Conservation (phyloP, 2,329 filamentous ascomycete genomes). For the Xylariaceae sp. region DNA sequence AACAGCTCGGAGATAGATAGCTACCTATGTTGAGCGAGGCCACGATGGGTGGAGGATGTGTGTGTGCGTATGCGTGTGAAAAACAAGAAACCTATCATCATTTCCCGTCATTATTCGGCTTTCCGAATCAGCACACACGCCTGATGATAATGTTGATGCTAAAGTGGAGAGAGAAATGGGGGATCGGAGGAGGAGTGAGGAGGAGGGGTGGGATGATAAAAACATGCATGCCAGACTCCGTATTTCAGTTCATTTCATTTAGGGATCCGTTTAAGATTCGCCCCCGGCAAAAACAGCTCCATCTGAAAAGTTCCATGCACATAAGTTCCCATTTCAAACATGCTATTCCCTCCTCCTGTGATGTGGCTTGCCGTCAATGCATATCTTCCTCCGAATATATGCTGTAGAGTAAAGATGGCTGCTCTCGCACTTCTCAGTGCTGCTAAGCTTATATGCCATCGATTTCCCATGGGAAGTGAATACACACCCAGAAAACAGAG, state of each 20-base stretch:
- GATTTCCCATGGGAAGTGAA: background rate
- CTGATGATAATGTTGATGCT: background rate
- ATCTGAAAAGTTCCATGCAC: background rate
- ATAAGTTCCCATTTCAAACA: background rate
- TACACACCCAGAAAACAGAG: background rate
- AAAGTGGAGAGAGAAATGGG: background rate
- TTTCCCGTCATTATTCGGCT: background rate
- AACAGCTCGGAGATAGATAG: background rate
- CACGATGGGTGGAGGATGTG: too few relatives aligned
- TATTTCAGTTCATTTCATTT: conserved; percentile 8
- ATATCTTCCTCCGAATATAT: background rate
- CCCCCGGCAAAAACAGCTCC: background rate
- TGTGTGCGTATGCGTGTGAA: too few relatives aligned
- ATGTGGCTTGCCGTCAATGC: background rate
- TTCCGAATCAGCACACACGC: background rate
- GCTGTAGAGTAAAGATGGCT: background rate
- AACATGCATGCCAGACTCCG: conserved; percentile 13
- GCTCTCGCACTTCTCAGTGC: background rate
- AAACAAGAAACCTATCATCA: background rate
- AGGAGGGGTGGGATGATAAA: background rate
- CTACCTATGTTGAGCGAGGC: background rate
- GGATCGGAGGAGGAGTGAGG: background rate
- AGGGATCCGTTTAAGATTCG: background rate
- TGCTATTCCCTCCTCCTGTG: background rate
- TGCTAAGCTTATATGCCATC: background rate